Evolutionary conservation across 352 stramenopile species (phyloP).

Genomic region (Phytopythium chamaehyphon): DNA sequence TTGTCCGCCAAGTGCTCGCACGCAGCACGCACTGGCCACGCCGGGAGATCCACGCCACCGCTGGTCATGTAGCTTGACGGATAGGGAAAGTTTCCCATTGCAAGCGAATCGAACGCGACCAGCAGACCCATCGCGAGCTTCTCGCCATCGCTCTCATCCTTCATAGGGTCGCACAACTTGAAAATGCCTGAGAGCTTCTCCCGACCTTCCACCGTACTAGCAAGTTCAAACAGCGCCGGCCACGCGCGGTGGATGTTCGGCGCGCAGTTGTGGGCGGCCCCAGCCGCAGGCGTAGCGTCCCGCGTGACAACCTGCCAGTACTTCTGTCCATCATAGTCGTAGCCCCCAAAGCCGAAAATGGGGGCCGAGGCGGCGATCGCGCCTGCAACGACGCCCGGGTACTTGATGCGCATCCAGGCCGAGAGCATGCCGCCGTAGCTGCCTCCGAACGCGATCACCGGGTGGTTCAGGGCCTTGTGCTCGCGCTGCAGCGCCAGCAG

Average conservation of each 20-base stretch:
- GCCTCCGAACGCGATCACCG: conserved; percentile 94
- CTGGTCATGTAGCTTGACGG: conserved; percentile 91
- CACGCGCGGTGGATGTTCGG: conserved; percentile 82
- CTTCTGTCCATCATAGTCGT: conserved; percentile 57
- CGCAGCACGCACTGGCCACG: conserved; percentile 91
- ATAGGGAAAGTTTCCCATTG: conserved; percentile 96
- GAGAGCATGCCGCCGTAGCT: conserved; percentile 95
- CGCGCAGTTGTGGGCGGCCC: conserved; percentile 71
- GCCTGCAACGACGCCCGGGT: conserved; percentile 89
- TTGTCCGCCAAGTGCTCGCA: conserved; percentile 67
- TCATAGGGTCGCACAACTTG: conserved; percentile 59
- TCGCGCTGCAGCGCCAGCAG: conserved; percentile 83
- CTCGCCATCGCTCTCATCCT: conserved; percentile 35
- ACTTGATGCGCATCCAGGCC: conserved; percentile 95
- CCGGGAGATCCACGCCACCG: conserved; percentile 64
- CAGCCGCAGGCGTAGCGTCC: conserved; percentile 63
- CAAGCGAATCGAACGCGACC: conserved; percentile 90
- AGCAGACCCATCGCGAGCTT: conserved; percentile 69
- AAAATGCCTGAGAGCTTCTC: conserved; percentile 58
- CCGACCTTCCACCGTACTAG: conserved; percentile 50
- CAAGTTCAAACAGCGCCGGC: conserved; percentile 68
- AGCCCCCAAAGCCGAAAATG: conserved; percentile 88
- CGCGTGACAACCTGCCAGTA: conserved; percentile 84
- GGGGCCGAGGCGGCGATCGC: conserved; percentile 93
- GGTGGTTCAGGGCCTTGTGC: conserved; percentile 58